Evolutionary conservation across 495 filamentous ascomycete genomes (phyloP).

Genomic region (Penicillium verhagenii): DNA sequence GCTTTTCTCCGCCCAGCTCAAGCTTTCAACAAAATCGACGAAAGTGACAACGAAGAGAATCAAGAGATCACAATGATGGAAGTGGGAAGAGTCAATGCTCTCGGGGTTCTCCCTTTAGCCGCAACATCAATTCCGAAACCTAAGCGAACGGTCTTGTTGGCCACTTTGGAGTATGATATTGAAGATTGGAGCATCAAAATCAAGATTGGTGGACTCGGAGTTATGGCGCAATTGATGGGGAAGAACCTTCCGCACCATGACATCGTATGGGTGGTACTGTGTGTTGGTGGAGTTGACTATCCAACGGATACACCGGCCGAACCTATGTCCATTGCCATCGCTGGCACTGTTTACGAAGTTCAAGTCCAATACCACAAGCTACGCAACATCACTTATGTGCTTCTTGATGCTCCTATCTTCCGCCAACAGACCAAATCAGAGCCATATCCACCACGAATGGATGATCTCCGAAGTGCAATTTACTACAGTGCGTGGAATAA

Average conservation of each 20-base stretch:
- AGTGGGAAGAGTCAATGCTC: constrained; percentile 6
- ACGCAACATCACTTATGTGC: constrained; percentile 70
- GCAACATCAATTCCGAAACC: constrained; percentile 40
- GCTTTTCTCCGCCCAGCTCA: constrained; percentile 34
- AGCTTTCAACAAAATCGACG: constrained; percentile 8
- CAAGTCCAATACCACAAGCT: constrained; percentile 64
- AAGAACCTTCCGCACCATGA: constrained; percentile 66
- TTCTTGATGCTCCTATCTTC: constrained; percentile 70
- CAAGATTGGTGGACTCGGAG: constrained; percentile 71
- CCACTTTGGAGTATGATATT: constrained; percentile 74
- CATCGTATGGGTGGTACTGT: constrained; percentile 71
- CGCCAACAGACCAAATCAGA: constrained; percentile 68
- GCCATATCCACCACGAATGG: constrained; percentile 71
- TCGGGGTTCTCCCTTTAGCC: constrained; percentile 37
- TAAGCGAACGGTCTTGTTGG: constrained; percentile 59
- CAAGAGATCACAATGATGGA: background rate
- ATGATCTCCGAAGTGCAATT: constrained; percentile 67
- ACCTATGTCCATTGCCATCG: constrained; percentile 61
- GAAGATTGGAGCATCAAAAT: constrained; percentile 72
- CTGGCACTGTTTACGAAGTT: constrained; percentile 62
- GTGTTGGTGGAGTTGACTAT: constrained; percentile 67
- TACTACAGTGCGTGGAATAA: constrained; percentile 74
- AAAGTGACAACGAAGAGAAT: constrained; percentile 21
- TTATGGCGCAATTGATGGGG: constrained; percentile 70
- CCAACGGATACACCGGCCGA: constrained; percentile 58